Conservation (phyloP, 495 filamentous ascomycete species). For the Tetracladium setigerum region DNA sequence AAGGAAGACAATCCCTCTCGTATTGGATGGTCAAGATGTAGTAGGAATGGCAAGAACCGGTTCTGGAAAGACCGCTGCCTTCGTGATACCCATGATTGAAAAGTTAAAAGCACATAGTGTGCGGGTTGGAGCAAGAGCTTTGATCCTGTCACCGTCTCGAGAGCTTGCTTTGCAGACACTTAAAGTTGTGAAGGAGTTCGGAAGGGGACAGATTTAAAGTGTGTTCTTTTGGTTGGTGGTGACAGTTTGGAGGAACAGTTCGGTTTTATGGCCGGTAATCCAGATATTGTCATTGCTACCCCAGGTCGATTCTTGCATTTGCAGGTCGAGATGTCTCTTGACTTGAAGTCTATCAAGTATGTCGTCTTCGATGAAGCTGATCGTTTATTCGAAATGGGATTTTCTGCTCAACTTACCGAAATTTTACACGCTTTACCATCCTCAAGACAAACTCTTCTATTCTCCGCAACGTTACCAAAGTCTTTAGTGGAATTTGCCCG, state of each 20-base stretch:
- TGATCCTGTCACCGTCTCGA: slow-evolving; percentile 85
- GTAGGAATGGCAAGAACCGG: slow-evolving; percentile 97
- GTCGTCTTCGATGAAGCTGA: slow-evolving; percentile 98
- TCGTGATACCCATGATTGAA: slow-evolving; percentile 97
- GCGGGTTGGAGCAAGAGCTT: slow-evolving; percentile 71
- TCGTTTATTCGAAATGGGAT: slow-evolving; percentile 96
- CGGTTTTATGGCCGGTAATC: slow-evolving; percentile 82
- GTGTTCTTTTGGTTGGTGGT: slow-evolving; percentile 84
- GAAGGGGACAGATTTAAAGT: slow-evolving; percentile 80
- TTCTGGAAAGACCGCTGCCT: slow-evolving; percentile 94
- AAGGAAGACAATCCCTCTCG: slow-evolving; percentile 86
- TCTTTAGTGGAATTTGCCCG: slow-evolving; percentile 93
- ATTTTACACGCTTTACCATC: slow-evolving; percentile 83
- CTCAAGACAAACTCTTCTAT: slow-evolving; percentile 82
- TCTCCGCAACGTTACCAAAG: slow-evolving; percentile 89
- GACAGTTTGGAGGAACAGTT: slow-evolving; percentile 97
- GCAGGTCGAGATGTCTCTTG: slow-evolving; percentile 88
- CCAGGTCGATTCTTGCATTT: slow-evolving; percentile 93
- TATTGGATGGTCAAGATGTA: slow-evolving; percentile 84
- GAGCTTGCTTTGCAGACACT: slow-evolving; percentile 92
- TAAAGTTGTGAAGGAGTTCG: slow-evolving; percentile 92
- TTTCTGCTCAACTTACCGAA: slow-evolving; percentile 85
- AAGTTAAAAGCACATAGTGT: slow-evolving; percentile 83
- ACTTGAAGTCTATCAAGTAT: slow-evolving; percentile 78
- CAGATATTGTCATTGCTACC: slow-evolving; percentile 93